Base-by-base conservation (phyloP, 148 eudicot genomes). In the Pouteria glomerata region DNA sequence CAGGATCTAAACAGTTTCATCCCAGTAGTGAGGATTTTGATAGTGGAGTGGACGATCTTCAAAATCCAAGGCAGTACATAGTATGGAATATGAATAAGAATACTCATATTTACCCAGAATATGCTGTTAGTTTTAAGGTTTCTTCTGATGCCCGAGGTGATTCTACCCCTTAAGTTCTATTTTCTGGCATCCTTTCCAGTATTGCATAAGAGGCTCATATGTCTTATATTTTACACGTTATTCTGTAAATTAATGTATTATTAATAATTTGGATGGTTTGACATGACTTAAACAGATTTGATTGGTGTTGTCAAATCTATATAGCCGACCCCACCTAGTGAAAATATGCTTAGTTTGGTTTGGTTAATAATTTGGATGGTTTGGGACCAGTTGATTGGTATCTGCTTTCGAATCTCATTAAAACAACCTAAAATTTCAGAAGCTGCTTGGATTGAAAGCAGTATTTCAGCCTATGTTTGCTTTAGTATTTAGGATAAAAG, bases 41-140 rank as follows among this genome's bases (percentile, higher is more conserved):
- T 82, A 92, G 88, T 77, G 99, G 97, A 67, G 97, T 88, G 66
- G 97, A 95, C 83, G 84, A 88, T 82, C 82, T 83, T 63, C 77
- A 81, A 73, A 84, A 81, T 85, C 99, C 99, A 35, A 77, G 72
- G 37, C 84, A 79, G 47, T 88, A 88, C 75, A 71, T 91, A 35
- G 85, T 91, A 16, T 95, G 99, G 99, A 83, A 83, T 78, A 90
- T 88, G 92, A 91, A 95, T 75, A 80, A 79, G 75, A 92, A 82
- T 65, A 85, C 96, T 58, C 99, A 95, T 69, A 84, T 95, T 66
- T 85, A 77, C 64, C 97, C 99, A 1, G 92, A 88, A 72, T 88
- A 73, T 78, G 92, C 79, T 82, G 90, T 95, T 78, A 84, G 86
- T 90, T 95, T 92, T 92, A 92, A 88, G 84, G 76, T 84, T 60